Evolutionary conservation across 257 asterid genomes (phyloP), one percentile per base, ranked within the genome.

Genomic region (Penstemon barbatus): DNA sequence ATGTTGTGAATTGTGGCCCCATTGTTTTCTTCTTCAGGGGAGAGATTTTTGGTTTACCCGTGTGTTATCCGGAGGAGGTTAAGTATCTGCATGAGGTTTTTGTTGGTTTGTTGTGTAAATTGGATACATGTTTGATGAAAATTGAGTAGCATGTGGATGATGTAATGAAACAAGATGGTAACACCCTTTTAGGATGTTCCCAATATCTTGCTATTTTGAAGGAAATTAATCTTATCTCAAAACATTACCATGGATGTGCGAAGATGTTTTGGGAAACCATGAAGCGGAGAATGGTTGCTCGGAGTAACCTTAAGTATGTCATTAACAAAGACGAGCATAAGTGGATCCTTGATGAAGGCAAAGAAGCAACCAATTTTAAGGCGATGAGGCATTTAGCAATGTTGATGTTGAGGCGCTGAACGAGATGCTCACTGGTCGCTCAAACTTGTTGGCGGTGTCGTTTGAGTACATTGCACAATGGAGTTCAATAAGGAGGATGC

Each of bases 401-500:
- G 90, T 57, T 94, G 92, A 89, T 48, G 86, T 76, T 49, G 98
- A 88, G 38, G 99, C 85, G 81, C 79, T 83, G 72, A 95, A 91
- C 61, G 98, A 94, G 76, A 94, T 94, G 97, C 96, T 91, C 69
- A 94, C 91, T 58, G 99, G 91, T 69, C 93, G 99, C 56, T 81
- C 95, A 0, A 83, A 87, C 61, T 75, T 94, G 81, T 76, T 91
- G 80, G 80, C 87, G 33, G 97, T 84, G 59, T 94, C 99, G 18
- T 94, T 84, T 53, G 96, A 85, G 81, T 86, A 94, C 72, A 83
- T 94, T 75, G 79, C 80, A 11, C 86, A 69, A 84, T 94, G 97
- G 98, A 89, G 86, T 94, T 94, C 88, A 91, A 91, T 85, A 83
- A 89, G 54, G 97, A 91, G 80, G 97, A 94, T 76, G 98, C 99